These are phyloP conservation scores for Selaginella moellendorffii DNA, from an alignment of 75 land plant species.

Conservation along the genomic window DNA sequence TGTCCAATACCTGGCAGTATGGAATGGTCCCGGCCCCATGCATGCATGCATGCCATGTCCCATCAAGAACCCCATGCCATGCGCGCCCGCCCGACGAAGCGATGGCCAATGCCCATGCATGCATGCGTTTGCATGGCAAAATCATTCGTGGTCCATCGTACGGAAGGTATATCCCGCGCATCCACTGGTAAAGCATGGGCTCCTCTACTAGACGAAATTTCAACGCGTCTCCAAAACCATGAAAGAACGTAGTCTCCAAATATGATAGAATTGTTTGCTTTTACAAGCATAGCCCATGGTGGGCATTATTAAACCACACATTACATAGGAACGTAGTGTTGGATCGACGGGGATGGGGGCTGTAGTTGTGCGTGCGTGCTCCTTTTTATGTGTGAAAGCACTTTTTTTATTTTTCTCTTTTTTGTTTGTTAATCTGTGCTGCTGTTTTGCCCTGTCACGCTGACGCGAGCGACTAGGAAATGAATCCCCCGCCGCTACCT, in stretches of 20 bases:
- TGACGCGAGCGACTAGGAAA: background rate
- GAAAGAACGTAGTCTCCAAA: background rate
- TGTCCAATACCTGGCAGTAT: background rate
- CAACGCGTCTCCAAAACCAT: background rate
- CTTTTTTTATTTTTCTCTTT: background rate
- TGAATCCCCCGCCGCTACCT: background rate
- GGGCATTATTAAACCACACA: too few relatives aligned
- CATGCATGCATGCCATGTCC: background rate
- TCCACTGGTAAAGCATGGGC: background rate
- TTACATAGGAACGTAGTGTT: background rate
- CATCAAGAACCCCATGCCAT: background rate
- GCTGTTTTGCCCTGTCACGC: background rate
- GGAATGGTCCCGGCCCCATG: background rate
- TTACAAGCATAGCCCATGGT: too few relatives aligned
- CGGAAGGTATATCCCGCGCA: background rate
- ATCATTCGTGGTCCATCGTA: background rate
- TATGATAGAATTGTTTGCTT: too few relatives aligned
- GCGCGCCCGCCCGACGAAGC: background rate
- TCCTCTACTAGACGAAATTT: background rate
- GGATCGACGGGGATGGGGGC: background rate
- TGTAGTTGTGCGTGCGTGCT: conserved; percentile 1
- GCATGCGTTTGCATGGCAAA: background rate
- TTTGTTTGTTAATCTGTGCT: background rate
- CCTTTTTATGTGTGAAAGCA: background rate
- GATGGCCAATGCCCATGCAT: background rate